phyloP scores from a whole-genome alignment of 139 green algal genomes.

The Tetradesmus obliquus region DNA sequence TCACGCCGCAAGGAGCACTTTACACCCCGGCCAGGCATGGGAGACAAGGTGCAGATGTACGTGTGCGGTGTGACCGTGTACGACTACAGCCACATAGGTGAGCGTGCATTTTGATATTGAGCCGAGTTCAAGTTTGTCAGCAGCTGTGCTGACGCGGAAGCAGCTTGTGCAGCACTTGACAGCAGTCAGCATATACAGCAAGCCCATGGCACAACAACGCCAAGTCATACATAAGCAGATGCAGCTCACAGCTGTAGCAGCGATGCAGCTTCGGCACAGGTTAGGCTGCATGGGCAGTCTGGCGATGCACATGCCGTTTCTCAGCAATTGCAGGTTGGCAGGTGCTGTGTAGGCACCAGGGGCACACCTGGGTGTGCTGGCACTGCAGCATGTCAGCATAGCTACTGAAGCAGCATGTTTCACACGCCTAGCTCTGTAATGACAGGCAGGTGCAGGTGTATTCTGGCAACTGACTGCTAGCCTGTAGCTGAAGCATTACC shows the following conservation, averaged over 20 bases:
- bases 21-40: slow-evolving; percentile 51
- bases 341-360: too few relatives aligned
- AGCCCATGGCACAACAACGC: not conserved
- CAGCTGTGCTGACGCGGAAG: not conserved
- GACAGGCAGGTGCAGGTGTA: too few relatives aligned
- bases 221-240: not conserved
- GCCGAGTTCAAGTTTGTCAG: not conserved
- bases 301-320: not conserved
- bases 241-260: not conserved
- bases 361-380: too few relatives aligned
- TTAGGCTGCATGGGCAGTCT: not conserved
- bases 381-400: too few relatives aligned
- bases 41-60: slow-evolving; percentile 91
- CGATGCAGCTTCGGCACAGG: not conserved
- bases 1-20: slow-evolving; percentile 87
- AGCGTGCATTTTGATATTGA: not conserved
- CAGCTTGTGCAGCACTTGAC: not conserved
- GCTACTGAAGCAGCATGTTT: too few relatives aligned
- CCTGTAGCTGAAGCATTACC: too few relatives aligned
- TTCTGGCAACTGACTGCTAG: too few relatives aligned
- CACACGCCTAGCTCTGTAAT: too few relatives aligned
- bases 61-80: slow-evolving; percentile 98
- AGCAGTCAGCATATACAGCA: not conserved
- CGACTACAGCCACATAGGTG: slow-evolving; percentile 94
- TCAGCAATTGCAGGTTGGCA: too few relatives aligned